These are phyloP conservation scores for Pichia sp. DNA, from an alignment of 1,139 yeast species.

Conservation along the genomic window DNA sequence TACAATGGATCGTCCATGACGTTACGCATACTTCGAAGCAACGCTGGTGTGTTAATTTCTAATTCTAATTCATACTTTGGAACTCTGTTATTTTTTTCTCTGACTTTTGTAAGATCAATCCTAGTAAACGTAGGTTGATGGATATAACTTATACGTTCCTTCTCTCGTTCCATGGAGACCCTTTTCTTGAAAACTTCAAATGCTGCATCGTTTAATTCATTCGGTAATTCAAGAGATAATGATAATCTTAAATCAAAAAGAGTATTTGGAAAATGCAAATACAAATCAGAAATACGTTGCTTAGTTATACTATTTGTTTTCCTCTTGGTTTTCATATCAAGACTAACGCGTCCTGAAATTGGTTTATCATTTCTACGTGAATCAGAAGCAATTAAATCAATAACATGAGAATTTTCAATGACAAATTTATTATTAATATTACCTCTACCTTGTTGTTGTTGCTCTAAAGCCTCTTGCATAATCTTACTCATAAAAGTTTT, in stretches of 20 bases:
- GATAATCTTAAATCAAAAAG: slow-evolving; percentile 73
- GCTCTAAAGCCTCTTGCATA: slow-evolving; percentile 34
- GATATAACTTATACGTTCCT: slow-evolving; percentile 56
- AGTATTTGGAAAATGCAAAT: slow-evolving; percentile 69
- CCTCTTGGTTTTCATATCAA: slow-evolving; percentile 63
- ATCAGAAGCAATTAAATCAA: slow-evolving; percentile 29
- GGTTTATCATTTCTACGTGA: slow-evolving; percentile 46
- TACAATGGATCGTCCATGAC: slow-evolving; percentile 49
- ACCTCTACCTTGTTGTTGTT: slow-evolving; percentile 14
- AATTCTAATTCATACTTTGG: slow-evolving; percentile 58
- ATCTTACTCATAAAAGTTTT: slow-evolving; percentile 44
- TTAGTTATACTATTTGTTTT: slow-evolving; percentile 65
- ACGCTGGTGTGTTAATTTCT: slow-evolving; percentile 63
- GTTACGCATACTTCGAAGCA: slow-evolving; percentile 56
- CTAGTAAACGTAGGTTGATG: slow-evolving; percentile 66
- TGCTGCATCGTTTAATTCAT: slow-evolving; percentile 46
- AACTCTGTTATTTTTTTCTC: slow-evolving; percentile 26
- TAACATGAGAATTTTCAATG: slow-evolving; percentile 29
- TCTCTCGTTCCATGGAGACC: slow-evolving; percentile 48
- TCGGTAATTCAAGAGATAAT: slow-evolving; percentile 70
- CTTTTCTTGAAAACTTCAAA: slow-evolving; percentile 41
- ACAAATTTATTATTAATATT: slow-evolving; percentile 28
- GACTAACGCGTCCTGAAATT: slow-evolving; percentile 55
- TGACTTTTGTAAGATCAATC: slow-evolving; percentile 64
- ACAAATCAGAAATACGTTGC: slow-evolving; percentile 62